Evolutionary conservation across 352 stramenopile species (phyloP).

Genomic region (Globisporangium viniferum): DNA sequence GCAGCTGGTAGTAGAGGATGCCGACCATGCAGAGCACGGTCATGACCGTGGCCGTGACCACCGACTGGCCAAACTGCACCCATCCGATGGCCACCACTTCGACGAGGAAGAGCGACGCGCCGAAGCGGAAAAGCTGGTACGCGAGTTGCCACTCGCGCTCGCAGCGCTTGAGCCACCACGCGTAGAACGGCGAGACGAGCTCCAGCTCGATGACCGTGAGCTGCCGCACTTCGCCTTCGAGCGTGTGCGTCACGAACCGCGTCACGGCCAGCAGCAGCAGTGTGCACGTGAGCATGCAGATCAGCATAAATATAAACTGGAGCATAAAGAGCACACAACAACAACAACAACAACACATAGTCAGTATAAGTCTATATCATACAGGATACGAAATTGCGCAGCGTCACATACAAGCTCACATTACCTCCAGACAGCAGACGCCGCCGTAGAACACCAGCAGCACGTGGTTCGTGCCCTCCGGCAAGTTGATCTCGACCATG

Average conservation of each 20-base stretch:
- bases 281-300: constrained; percentile 69
- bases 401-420: constrained; percentile 8
- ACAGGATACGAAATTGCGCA: not conserved
- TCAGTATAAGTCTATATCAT: not conserved
- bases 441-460: constrained; percentile 62
- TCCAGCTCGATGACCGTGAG: constrained; percentile 61
- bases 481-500: constrained; percentile 66
- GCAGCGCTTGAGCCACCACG: constrained; percentile 68
- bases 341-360: not conserved
- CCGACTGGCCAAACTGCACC: constrained; percentile 56
- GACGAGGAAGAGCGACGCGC: constrained; percentile 61
- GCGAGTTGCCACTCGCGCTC: constrained; percentile 73
- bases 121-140: constrained; percentile 60
- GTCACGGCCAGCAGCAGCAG: constrained; percentile 72
- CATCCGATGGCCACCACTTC: constrained; percentile 53
- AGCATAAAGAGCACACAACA: not conserved
- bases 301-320: constrained; percentile 75
- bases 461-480: constrained; percentile 35
- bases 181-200: constrained; percentile 59
- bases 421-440: constrained; percentile 52
- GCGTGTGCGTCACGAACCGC: constrained; percentile 73
- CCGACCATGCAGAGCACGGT: constrained; percentile 41
- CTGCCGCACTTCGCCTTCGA: constrained; percentile 59
- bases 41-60: constrained; percentile 37
- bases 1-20: constrained; percentile 65